Evolutionary conservation across 1,284 basidiomycete species (phyloP), one percentile per base, ranked within the genome.

Genomic region (Violaceomyces palustris): DNA sequence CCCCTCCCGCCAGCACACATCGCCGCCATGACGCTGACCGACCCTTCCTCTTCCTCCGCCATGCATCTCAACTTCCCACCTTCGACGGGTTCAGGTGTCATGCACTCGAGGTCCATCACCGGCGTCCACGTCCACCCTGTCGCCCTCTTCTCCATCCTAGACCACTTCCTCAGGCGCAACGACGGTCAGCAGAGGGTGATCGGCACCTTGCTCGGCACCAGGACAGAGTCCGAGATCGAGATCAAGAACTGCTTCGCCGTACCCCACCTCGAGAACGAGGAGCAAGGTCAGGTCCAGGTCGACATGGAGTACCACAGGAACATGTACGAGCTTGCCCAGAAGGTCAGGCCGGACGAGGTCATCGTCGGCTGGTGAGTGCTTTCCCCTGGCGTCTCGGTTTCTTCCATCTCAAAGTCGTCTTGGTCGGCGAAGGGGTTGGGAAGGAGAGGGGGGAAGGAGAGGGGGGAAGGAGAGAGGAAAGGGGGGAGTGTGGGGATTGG

Each of bases 301-400:
- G 92, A 97, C 75, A 88, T 91, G 82, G 91, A 94, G 51, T 93
- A 96, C 76, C 90, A 94, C 75, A 83, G 85, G 59, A 83, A 84
- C 41, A 90, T 97, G 87, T 87, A 87, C 68, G 91, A 96, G 55
- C 79, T 97, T 45, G 85, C 87, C 72, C 82, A 85, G 67, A 86
- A 83, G 67, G 86, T 88, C 11, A 84, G 83, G 69, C 84, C 87
- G 12, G 86, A 86, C 69, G 88, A 92, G 72, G 81, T 84, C 40
- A 89, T 92, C 56, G 86, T 92, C 33, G 89, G 89, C 53, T 93
- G 89, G 89, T 88, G 64, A 49, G 83, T 77, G 22, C 22, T 37
- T n/a, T n/a, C n/a, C n/a, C n/a, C n/a, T n/a, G n/a, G n/a, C n/a
- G n/a, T n/a, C n/a, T n/a, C n/a, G n/a, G n/a, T n/a, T n/a, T n/a